Conservation (phyloP, 1,284 basidiomycete genomes). For the Leucoagaricus sp. region DNA sequence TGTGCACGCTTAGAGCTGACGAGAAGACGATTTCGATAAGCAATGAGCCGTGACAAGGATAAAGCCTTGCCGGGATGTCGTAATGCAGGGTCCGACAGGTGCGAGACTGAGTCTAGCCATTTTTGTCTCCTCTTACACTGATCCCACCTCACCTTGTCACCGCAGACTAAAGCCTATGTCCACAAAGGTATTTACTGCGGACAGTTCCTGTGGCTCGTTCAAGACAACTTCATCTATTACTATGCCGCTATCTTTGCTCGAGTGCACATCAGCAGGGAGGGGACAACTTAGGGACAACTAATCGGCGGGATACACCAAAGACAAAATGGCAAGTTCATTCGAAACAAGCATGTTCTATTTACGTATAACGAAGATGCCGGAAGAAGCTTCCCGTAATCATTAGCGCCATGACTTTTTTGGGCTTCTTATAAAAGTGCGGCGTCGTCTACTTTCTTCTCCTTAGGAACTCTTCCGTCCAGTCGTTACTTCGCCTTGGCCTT, state of each 20-base stretch:
- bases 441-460: background rate
- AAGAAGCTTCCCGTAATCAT: too few species aligned
- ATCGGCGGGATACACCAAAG: background rate
- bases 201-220: background rate
- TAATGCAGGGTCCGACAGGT: background rate
- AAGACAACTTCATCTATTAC: too few species aligned
- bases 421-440: slow-evolving; percentile 11
- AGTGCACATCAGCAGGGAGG: too few species aligned
- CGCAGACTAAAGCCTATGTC: too few species aligned
- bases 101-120: background rate
- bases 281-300: too few species aligned
- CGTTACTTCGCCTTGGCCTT: slow-evolving; percentile 16
- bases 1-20: too few species aligned
- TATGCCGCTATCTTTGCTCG: too few species aligned
- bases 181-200: too few species aligned
- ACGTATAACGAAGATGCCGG: slow-evolving; percentile 12
- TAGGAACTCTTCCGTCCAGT: slow-evolving; percentile 12
- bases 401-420: too few species aligned
- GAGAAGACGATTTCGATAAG: too few species aligned
- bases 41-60: too few species aligned
- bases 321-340: background rate
- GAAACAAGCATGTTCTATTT: slow-evolving; percentile 1
- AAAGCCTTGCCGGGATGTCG: background rate
- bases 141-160: background rate
- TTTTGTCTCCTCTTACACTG: background rate